Percentiles rank a stretch among this genome's conserved stretches.
Evolutionary conservation across 257 asterid genomes (phyloP).

Genomic region (Gardenia jasminoides): DNA sequence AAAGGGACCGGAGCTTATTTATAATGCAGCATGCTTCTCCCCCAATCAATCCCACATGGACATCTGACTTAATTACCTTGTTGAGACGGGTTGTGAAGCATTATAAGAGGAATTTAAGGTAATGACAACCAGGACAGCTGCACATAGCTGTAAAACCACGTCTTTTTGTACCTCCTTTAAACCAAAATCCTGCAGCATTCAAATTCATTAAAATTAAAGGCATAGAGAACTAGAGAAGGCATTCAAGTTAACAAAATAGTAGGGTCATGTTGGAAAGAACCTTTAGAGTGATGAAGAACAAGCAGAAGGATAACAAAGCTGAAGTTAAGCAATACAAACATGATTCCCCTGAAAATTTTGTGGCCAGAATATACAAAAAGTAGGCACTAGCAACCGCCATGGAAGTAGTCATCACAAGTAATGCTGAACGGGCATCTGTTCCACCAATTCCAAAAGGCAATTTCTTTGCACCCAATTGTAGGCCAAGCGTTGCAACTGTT

Average conservation of each 20-base stretch:
- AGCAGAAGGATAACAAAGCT: slow-evolving; percentile 67
- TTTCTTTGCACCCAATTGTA: slow-evolving; percentile 51
- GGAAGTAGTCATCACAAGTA: slow-evolving; percentile 70
- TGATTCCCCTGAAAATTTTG: slow-evolving; percentile 68
- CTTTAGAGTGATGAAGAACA: slow-evolving; percentile 70
- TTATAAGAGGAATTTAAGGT: slow-evolving; percentile 65
- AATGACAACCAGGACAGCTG: slow-evolving; percentile 64
- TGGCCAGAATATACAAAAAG: slow-evolving; percentile 78
- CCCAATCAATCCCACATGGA: background rate
- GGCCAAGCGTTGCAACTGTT: slow-evolving; percentile 59
- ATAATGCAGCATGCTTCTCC: background rate
- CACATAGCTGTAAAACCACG: slow-evolving; percentile 63
- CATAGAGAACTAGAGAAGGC: slow-evolving; percentile 14
- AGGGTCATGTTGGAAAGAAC: slow-evolving; percentile 32
- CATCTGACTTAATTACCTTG: slow-evolving; percentile 44
- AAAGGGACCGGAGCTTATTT: background rate
- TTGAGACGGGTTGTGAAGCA: slow-evolving; percentile 42
- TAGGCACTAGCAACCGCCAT: slow-evolving; percentile 95
- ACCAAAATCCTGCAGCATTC: slow-evolving; percentile 55
- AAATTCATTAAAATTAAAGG: slow-evolving; percentile 13
- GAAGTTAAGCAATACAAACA: slow-evolving; percentile 84
- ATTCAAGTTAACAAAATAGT: slow-evolving; percentile 11
- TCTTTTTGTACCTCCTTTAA: slow-evolving; percentile 42
- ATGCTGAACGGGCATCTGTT: slow-evolving; percentile 50
- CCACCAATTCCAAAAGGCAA: slow-evolving; percentile 40